These are phyloP conservation scores for Pythium scleroteichum DNA, from an alignment of 352 stramenopile species.

Conservation along the genomic window DNA sequence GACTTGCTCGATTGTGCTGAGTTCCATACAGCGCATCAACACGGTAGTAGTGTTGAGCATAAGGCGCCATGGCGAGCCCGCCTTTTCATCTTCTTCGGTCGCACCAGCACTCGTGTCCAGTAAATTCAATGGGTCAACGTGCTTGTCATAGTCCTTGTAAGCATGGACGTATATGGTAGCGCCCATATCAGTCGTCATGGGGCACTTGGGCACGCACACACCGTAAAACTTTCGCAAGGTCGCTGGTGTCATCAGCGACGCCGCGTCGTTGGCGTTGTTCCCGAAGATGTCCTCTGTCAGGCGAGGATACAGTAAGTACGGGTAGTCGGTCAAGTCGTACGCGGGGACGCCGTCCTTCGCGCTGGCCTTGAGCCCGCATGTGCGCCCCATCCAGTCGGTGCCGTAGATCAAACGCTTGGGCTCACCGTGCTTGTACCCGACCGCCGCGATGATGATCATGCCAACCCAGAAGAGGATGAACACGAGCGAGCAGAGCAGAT, in stretches of 20 bases:
- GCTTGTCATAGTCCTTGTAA: conserved; percentile 50
- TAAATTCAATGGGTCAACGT: conserved; percentile 42
- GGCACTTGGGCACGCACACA: conserved; percentile 51
- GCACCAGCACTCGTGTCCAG: conserved; percentile 24
- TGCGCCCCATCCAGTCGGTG: conserved; percentile 69
- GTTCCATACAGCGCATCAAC: conserved; percentile 69
- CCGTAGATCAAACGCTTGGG: conserved; percentile 78
- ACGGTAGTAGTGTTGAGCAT: conserved; percentile 64
- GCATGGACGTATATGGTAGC: conserved; percentile 56
- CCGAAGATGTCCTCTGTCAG: conserved; percentile 49
- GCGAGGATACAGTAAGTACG: conserved; percentile 72
- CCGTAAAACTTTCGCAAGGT: conserved; percentile 48
- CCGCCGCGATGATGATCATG: conserved; percentile 67
- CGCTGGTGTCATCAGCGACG: conserved; percentile 25
- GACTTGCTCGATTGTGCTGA: conserved; percentile 50
- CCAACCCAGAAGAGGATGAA: conserved; percentile 46
- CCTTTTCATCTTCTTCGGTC: conserved; percentile 48
- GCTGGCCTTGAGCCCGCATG: conserved; percentile 53
- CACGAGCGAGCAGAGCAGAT: conserved; percentile 50
- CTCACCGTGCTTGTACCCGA: conserved; percentile 67
- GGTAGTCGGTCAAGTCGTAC: conserved; percentile 71
- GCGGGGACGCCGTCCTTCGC: conserved; percentile 44
- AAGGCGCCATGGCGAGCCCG: conserved; percentile 63
- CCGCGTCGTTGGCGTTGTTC: conserved; percentile 13
- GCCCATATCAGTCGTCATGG: conserved; percentile 40